A percentile compares a stretch with the other conserved stretches of the same genome.
These are phyloP conservation scores for Microascus cirrosus DNA, from an alignment of 2,329 filamentous ascomycete genomes.

Conservation along the genomic window DNA sequence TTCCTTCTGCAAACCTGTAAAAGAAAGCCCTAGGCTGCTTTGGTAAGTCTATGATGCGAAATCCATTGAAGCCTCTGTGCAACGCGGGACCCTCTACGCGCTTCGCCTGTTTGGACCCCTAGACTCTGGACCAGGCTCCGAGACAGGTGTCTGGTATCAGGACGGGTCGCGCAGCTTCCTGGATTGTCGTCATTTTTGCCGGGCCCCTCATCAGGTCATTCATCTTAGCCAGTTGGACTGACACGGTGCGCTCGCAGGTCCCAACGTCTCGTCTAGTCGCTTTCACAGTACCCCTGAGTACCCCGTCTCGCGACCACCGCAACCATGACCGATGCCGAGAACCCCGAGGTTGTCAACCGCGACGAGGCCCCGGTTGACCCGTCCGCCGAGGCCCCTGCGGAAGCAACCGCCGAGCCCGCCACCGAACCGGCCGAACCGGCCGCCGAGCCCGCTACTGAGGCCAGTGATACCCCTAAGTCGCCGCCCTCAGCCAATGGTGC, in stretches of 20 bases:
- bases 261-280: not conserved
- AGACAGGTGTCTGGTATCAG: not conserved
- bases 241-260: not conserved
- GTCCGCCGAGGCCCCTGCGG: constrained; percentile 13
- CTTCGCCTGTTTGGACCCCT: not conserved
- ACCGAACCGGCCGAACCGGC: constrained; percentile 13
- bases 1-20: not conserved
- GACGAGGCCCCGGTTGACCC: constrained; percentile 21
- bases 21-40: not conserved
- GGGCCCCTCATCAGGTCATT: not conserved
- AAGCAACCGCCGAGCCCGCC: constrained; percentile 15
- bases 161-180: not conserved
- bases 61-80: too few species aligned
- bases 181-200: not conserved
- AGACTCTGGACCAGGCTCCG: not conserved
- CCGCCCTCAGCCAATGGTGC: constrained; percentile 14
- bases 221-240: not conserved
- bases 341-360: constrained; percentile 30
- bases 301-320: not conserved
- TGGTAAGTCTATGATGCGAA: not conserved
- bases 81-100: too few species aligned
- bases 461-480: not conserved
- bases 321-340: constrained; percentile 36
- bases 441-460: constrained; percentile 7
- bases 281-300: not conserved